A percentile compares a stretch with the other conserved stretches of the same genome.
These are phyloP conservation scores for Mortierella sp. DNA, from an alignment of 371 early-diverging fungal genomes.

Conservation along the genomic window DNA sequence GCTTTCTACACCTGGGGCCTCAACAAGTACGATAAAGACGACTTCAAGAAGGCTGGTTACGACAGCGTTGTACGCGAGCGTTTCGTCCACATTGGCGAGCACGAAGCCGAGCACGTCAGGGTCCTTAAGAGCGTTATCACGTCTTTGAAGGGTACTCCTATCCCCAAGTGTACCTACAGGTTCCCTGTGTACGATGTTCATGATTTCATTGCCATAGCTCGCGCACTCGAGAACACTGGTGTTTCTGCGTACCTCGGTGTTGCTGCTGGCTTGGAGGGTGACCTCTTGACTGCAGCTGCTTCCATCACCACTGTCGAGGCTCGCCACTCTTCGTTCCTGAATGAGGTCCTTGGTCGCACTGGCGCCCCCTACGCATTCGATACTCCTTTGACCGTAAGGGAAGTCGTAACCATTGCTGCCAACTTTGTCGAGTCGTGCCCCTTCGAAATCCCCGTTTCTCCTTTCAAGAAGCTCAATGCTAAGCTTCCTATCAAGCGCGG, in stretches of 20 bases:
- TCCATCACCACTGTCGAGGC: conserved; percentile 28
- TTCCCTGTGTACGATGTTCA: conserved; percentile 46
- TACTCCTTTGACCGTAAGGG: conserved; percentile 13
- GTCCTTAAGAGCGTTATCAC: conserved; percentile 41
- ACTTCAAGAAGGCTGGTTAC: conserved; percentile 47
- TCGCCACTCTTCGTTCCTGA: conserved; percentile 34
- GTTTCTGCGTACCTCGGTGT: conserved; percentile 61
- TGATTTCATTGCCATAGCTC: conserved; percentile 52
- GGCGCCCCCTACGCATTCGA: conserved; percentile 31
- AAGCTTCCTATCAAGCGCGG: background rate
- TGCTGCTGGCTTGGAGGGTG: conserved; percentile 12
- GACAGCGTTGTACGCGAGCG: conserved; percentile 21
- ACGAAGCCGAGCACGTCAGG: conserved; percentile 57
- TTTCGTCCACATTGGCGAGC: conserved; percentile 43
- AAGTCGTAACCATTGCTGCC: conserved; percentile 22
- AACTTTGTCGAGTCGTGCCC: conserved; percentile 29
- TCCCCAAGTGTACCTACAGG: conserved; percentile 54
- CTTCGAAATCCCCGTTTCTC: conserved; percentile 4
- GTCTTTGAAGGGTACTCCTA: conserved; percentile 37
- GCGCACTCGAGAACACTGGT: conserved; percentile 59
- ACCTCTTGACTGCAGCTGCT: conserved; percentile 18
- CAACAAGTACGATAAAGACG: conserved; percentile 35
- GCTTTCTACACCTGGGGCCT: conserved; percentile 48
- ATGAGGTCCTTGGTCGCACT: conserved; percentile 2
- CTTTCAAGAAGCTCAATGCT: conserved; percentile 22